phyloP scores from a whole-genome alignment of 768 basidiomycete species.

The Phaeotremella skinneri region DNA sequence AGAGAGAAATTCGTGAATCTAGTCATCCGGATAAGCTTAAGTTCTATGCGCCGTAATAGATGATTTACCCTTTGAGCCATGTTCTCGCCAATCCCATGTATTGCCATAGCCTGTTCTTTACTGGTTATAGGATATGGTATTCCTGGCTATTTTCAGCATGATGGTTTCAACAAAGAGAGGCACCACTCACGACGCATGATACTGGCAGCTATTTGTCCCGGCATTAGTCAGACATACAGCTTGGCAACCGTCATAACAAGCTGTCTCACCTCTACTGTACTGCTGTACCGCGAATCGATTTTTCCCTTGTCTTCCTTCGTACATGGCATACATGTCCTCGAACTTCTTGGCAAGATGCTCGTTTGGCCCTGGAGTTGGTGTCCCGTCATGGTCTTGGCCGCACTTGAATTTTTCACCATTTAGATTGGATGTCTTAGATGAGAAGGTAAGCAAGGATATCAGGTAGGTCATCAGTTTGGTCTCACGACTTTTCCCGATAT shows the following conservation, averaged over 20 bases:
- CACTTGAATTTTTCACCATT: constrained; percentile 31
- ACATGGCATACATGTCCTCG: constrained; percentile 40
- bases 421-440: constrained; percentile 6
- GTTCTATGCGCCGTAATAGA: not conserved
- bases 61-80: constrained; percentile 39
- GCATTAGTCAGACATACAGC: constrained; percentile 4
- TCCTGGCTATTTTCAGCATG: constrained; percentile 13
- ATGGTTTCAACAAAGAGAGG: not conserved
- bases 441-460: too few species aligned
- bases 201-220: constrained; percentile 26
- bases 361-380: constrained; percentile 30
- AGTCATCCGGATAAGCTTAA: not conserved
- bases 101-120: constrained; percentile 26
- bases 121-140: constrained; percentile 36
- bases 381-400: constrained; percentile 29
- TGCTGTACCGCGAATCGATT: constrained; percentile 32
- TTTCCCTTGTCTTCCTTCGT: constrained; percentile 34
- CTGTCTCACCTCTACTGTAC: constrained; percentile 31
- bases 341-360: constrained; percentile 43
- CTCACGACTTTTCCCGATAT: too few species aligned
- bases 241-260: constrained; percentile 2
- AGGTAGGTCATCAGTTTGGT: too few species aligned
- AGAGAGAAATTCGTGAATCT: constrained; percentile 45
- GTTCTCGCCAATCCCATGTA: constrained; percentile 43
- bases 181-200: constrained; percentile 34